A percentile compares a stretch with the other conserved stretches of the same genome.
These are phyloP conservation scores for Backusella morwellensis DNA, from an alignment of 192 early-diverging fungal species.

Conservation along the genomic window DNA sequence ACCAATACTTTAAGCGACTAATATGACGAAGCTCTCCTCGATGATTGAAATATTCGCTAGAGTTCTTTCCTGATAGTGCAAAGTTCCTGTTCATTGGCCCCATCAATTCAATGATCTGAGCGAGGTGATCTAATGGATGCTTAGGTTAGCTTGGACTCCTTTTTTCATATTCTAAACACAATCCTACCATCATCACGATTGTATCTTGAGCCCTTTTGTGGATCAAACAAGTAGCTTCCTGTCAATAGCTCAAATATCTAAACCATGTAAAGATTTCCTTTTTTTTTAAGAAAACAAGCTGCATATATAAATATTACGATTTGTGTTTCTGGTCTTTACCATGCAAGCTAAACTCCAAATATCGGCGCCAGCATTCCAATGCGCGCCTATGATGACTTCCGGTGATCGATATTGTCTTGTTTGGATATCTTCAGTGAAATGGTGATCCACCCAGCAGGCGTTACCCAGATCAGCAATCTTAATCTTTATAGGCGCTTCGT, in stretches of 20 bases:
- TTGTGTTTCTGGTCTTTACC: conserved; percentile 33
- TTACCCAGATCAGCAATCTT: conserved; percentile 98
- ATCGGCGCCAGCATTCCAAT: conserved; percentile 85
- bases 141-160: not conserved
- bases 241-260: conserved; percentile 89
- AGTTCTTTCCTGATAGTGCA: conserved; percentile 81
- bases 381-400: conserved; percentile 89
- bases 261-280: not conserved
- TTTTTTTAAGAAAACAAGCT: not conserved
- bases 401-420: conserved; percentile 96
- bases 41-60: conserved; percentile 84
- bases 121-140: conserved; percentile 78
- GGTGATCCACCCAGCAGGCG: conserved; percentile 93
- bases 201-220: conserved; percentile 77
- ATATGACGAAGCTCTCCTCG: conserved; percentile 89
- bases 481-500: conserved; percentile 52
- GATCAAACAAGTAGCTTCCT: conserved; percentile 95
- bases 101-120: conserved; percentile 93
- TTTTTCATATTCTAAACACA: not conserved
- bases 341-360: conserved; percentile 96
- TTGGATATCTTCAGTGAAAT: conserved; percentile 96
- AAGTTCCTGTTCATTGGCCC: conserved; percentile 82
- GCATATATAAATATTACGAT: not conserved
- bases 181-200: conserved; percentile 85
- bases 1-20: conserved; percentile 80